Percentiles rank a stretch among this genome's conserved stretches.
phyloP scores from a whole-genome alignment of 768 basidiomycete species.

The Macrolepiota albuminosa region DNA sequence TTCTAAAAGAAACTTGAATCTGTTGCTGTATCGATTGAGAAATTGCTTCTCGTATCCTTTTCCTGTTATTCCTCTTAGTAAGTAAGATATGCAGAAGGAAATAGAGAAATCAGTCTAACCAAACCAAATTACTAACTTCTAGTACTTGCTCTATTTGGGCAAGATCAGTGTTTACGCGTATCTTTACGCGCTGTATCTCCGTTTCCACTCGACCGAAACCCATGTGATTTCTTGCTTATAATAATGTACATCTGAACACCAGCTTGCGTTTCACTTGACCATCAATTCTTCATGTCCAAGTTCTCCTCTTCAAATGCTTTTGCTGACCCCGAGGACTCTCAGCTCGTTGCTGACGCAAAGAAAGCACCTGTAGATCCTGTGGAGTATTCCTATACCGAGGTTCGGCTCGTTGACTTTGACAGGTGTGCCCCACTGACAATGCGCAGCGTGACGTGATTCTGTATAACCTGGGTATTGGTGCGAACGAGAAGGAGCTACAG shows the following conservation, averaged over 20 bases:
- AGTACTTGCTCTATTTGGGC: neutral
- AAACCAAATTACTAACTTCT: neutral
- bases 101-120: too few species aligned
- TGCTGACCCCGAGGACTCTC: constrained; percentile 76
- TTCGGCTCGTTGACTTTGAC: constrained; percentile 10
- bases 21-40: too few species aligned
- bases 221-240: constrained; percentile 6
- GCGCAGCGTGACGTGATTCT: constrained; percentile 76
- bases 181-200: neutral
- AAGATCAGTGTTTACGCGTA: neutral
- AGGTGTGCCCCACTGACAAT: neutral
- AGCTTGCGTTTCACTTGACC: neutral
- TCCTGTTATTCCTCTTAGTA: neutral
- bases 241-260: neutral
- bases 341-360: constrained; percentile 82
- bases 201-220: neutral
- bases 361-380: constrained; percentile 44
- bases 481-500: constrained; percentile 86
- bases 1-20: too few species aligned
- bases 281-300: constrained; percentile 26
- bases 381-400: constrained; percentile 75
- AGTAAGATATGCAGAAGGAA: too few species aligned
- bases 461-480: constrained; percentile 94
- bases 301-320: constrained; percentile 48
- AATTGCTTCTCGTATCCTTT: neutral